phyloP scores from a whole-genome alignment of 352 stramenopile species.

The Phytopythium sindhum region DNA sequence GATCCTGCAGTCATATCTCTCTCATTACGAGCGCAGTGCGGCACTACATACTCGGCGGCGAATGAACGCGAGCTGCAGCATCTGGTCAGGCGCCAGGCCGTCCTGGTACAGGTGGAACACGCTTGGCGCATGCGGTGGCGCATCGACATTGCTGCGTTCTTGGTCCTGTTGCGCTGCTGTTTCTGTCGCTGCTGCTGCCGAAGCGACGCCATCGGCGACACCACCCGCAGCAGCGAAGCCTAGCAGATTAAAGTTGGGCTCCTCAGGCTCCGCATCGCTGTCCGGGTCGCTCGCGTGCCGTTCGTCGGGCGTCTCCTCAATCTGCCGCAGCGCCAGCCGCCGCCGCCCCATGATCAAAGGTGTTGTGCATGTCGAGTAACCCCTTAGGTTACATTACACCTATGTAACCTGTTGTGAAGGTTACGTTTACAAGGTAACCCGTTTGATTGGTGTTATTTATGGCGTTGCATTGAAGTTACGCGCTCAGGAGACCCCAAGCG shows the following conservation, averaged over 20 bases:
- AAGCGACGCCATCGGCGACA: background rate
- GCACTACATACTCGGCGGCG: constrained; percentile 24
- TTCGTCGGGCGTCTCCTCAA: constrained; percentile 14
- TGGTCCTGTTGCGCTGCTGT: constrained; percentile 3
- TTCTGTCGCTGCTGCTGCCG: background rate
- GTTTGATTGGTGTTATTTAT: background rate
- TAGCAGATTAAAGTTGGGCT: constrained; percentile 17
- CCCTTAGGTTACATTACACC: background rate
- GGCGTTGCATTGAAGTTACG: background rate
- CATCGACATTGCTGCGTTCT: background rate
- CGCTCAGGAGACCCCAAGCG: background rate
- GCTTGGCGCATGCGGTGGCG: background rate
- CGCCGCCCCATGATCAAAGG: constrained; percentile 15
- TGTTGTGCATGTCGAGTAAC: background rate
- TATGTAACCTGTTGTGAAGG: background rate
- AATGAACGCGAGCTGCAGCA: constrained; percentile 58
- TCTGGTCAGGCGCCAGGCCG: constrained; percentile 42
- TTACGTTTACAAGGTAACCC: background rate
- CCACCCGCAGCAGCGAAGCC: background rate
- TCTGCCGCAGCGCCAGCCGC: constrained; percentile 22
- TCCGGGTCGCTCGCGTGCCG: constrained; percentile 18
- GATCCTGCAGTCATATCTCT: background rate
- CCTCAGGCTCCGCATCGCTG: constrained; percentile 4
- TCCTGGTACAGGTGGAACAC: constrained; percentile 70
- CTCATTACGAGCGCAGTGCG: background rate